Evolutionary conservation across 2,329 filamentous ascomycete species (phyloP).

Genomic region (Fonsecaea nubica): DNA sequence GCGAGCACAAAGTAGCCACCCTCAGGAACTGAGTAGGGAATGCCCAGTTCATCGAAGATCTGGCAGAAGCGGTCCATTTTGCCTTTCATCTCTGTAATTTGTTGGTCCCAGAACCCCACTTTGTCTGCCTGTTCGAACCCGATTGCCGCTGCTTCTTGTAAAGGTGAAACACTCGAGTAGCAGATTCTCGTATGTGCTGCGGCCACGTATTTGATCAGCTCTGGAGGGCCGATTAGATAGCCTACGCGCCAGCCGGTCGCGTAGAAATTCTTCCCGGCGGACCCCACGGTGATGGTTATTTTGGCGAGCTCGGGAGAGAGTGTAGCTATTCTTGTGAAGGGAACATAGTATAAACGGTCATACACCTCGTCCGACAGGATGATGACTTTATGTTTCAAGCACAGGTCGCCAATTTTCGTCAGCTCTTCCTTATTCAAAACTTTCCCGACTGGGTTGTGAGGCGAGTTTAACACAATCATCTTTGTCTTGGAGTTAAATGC

Average conservation of each 20-base stretch:
- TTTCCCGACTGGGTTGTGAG: slow-evolving; percentile 95
- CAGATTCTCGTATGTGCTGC: slow-evolving; percentile 96
- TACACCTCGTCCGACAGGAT: slow-evolving; percentile 94
- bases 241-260: slow-evolving; percentile 96
- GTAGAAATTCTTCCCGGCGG: slow-evolving; percentile 98
- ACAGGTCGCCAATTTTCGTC: slow-evolving; percentile 81
- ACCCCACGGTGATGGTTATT: slow-evolving; percentile 90
- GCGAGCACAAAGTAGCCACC: slow-evolving; percentile 97
- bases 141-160: slow-evolving; percentile 92
- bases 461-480: slow-evolving; percentile 80
- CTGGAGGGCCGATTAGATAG: slow-evolving; percentile 87
- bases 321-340: slow-evolving; percentile 90
- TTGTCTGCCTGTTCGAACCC: slow-evolving; percentile 90
- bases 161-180: slow-evolving; percentile 88
- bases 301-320: slow-evolving; percentile 87
- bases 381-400: slow-evolving; percentile 90
- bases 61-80: slow-evolving; percentile 89
- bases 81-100: slow-evolving; percentile 82
- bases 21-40: slow-evolving; percentile 90
- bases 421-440: slow-evolving; percentile 87
- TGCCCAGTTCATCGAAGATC: slow-evolving; percentile 74
- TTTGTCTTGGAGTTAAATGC: slow-evolving; percentile 86
- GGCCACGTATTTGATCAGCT: slow-evolving; percentile 88
- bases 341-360: slow-evolving; percentile 91
- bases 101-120: slow-evolving; percentile 84